Evolutionary conservation across 345 rosid species (phyloP), one percentile per base, ranked within the genome.

Genomic region (Dovyalis caffra): DNA sequence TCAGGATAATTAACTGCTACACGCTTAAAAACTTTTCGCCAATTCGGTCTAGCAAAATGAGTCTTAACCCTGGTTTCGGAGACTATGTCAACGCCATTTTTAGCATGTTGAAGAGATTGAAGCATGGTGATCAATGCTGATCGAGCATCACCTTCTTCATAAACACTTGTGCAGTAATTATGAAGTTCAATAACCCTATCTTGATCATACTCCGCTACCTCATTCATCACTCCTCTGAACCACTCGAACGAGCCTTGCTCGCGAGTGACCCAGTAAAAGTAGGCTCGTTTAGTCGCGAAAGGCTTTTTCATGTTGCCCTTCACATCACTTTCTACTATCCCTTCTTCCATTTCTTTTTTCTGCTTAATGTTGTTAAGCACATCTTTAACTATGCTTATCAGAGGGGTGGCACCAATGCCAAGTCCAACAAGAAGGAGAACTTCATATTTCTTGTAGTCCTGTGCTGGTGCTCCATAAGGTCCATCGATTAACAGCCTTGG

Each of bases 81-180:
- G 2, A 91, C 92, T 0, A 88, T 79, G 18, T 91, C 94, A 6
- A 91, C 84, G 0, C 97, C 97, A 71, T 61, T 90, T 72, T 90
- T 91, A 68, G 91, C 97, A 33, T 86, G 94, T 26, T 91, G 88
- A 45, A 91, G 79, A 21, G 94, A 88, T 68, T 91, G 97, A 28
- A 91, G 89, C 97, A 90, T 91, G 7, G 92, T 82, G 79, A 91
- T 90, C 64, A 86, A 51, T 26, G 97, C 94, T 0, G 97, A 91
- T n/a, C 94, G 79, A n/a, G 97, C 94, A 38, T 91, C 97, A 9
- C 93, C 97, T 83, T 91, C 97, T 77, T 91, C 94, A 18, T 87
- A 90, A 40, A 91, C 92, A 53, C 94, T 91, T 0, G 91, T 90
- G 78, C 91, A 88, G 56, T 91, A 88, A 62, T 91, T 91, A 64